Evolutionary conservation across 164 flowering plant species (phyloP).

Genomic region (Tinospora cordifolia): DNA sequence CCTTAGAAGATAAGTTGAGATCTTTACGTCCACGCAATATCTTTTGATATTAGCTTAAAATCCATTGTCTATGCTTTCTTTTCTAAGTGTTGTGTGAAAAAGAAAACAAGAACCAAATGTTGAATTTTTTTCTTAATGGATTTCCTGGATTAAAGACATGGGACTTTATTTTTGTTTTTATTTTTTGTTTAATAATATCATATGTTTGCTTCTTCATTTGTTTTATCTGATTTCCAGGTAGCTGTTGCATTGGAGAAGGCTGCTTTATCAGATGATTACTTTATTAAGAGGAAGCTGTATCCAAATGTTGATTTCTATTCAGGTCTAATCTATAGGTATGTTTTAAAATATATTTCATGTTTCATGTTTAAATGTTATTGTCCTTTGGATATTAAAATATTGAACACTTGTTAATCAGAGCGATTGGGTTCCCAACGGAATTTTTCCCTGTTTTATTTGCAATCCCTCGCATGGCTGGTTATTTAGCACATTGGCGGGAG

Average conservation of each 20-base stretch:
- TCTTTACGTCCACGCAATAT: no score
- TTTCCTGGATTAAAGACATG: no score
- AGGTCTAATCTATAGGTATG: constrained; percentile 91
- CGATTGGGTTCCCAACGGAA: constrained; percentile 97
- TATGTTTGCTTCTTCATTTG: neutral
- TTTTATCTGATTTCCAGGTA: constrained; percentile 40
- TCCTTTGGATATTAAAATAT: neutral
- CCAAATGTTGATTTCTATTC: constrained; percentile 99
- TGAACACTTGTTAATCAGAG: constrained; percentile 41
- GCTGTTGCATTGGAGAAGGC: constrained; percentile 99
- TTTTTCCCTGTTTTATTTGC: constrained; percentile 94
- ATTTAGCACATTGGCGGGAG: constrained; percentile 90
- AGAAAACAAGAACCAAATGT: no score
- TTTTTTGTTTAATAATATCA: no score
- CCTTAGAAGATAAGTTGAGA: no score
- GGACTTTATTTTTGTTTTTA: neutral
- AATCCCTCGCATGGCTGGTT: constrained; percentile 98
- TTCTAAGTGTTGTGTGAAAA: no score
- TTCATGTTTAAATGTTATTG: neutral
- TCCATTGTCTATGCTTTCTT: no score
- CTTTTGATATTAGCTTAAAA: no score
- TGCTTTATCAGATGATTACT: constrained; percentile 90
- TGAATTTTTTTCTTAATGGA: no score
- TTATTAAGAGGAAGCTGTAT: constrained; percentile 87
- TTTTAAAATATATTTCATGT: neutral